phyloP scores from a whole-genome alignment of 305 asterid genomes.

The Plantago coronopus region DNA sequence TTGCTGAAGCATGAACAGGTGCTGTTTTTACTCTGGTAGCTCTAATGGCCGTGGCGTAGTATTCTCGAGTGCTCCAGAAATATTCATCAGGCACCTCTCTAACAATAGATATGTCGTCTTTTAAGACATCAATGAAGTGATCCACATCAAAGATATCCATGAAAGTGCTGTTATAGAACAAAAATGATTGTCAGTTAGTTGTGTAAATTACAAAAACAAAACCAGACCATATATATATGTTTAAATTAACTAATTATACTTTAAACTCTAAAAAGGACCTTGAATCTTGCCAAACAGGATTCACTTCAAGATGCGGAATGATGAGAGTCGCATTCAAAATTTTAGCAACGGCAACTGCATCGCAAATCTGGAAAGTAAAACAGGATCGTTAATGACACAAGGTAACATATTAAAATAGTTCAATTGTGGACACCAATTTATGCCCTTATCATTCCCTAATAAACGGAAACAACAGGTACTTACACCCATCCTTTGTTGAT shows the following conservation, averaged over 20 bases:
- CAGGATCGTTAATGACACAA: conserved; percentile 23
- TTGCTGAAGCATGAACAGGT: conserved; percentile 91
- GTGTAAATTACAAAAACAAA: conserved; percentile 2
- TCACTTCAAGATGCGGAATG: conserved; percentile 89
- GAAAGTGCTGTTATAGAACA: conserved; percentile 55
- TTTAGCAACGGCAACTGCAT: conserved; percentile 97
- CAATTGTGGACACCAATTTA: neutral
- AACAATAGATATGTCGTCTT: conserved; percentile 75
- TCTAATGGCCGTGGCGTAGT: conserved; percentile 85
- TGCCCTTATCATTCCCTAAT: neutral
- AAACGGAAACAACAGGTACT: conserved; percentile 18
- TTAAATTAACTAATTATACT: conserved; percentile 1
- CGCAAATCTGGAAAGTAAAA: conserved; percentile 63
- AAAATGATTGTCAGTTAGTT: conserved; percentile 8
- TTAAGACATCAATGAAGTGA: conserved; percentile 81
- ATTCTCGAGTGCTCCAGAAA: conserved; percentile 96
- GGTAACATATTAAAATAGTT: conserved; percentile 14
- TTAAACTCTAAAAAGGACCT: conserved; percentile 40
- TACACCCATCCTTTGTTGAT: conserved; percentile 99
- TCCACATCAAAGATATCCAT: conserved; percentile 93
- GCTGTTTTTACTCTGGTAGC: conserved; percentile 89
- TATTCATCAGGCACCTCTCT: conserved; percentile 85
- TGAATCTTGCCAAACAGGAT: conserved; percentile 97
- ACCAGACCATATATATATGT: conserved; percentile 8
- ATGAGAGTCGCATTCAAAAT: conserved; percentile 90